phyloP scores from a whole-genome alignment of 441 rosid species.

The Aleurites moluccanus region DNA sequence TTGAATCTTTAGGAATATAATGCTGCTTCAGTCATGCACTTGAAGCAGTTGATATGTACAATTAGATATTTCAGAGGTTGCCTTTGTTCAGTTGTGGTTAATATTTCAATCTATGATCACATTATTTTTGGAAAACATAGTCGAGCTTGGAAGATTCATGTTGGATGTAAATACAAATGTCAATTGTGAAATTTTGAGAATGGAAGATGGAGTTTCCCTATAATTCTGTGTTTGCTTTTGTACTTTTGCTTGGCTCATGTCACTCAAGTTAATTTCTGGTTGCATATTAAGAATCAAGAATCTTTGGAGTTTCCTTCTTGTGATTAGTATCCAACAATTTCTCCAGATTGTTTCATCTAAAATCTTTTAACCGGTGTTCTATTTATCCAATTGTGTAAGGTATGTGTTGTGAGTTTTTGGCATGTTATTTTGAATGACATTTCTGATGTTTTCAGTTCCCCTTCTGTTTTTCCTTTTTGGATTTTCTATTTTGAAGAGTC shows the following conservation, averaged over 20 bases:
- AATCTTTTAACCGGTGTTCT: neutral
- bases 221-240: neutral
- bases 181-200: neutral
- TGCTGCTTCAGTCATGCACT: neutral
- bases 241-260: neutral
- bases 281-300: constrained; percentile 4
- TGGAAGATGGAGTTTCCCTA: neutral
- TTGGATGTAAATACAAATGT: neutral
- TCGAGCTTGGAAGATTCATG: neutral
- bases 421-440: neutral
- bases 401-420: neutral
- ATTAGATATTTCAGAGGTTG: neutral
- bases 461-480: neutral
- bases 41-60: neutral
- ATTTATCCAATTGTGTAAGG: neutral
- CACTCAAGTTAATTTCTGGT: neutral
- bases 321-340: neutral
- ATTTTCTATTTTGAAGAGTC: neutral
- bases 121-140: neutral
- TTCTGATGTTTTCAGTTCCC: neutral
- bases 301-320: constrained; percentile 1
- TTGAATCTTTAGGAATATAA: neutral
- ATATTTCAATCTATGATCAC: neutral
- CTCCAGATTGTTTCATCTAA: neutral
- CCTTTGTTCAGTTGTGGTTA: neutral